Base-by-base conservation (phyloP, 371 early-diverging fungal genomes). In the Blakeslea trispora region DNA sequence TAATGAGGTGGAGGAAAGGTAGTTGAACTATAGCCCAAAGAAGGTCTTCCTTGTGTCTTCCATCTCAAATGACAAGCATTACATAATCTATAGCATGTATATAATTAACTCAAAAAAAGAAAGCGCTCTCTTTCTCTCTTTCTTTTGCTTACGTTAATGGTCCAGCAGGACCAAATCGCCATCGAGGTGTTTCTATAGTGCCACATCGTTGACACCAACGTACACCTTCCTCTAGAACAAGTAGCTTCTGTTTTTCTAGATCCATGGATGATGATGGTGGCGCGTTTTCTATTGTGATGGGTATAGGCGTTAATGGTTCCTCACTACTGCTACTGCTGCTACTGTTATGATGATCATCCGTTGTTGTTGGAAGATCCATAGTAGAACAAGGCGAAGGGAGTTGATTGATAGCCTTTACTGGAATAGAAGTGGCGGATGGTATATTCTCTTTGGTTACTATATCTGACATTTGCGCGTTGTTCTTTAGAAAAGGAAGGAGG, bases 51-150 rank as follows among this genome's bases (percentile, higher is more conserved):
- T 24, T 10, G 32, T 7, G 19, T 55, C 54, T 52, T 67, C 66
- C 72, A 77, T 35, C 64, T 55, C 18, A 74, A 46, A 28, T 72
- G 72, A 49, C 77, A 77, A 13, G 72, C 72, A 63, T 77, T 77
- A 51, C 77, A 77, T 19, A 77, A 54, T 28, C 77, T 77, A 51
- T n/a, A 8, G 15, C 5, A 45, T 15, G 24, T n/a, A 13, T 22
- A 13, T 17, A 24, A 35, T 21, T 53, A 53, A 23, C 37, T 11
- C 49, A 37, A 53, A 53, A 53, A 34, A 45, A 44, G 19, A 47
- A 48, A 17, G 42, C 37, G n/a, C n/a, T 32, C 22, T 6, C 31
- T 35, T 50, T 1, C 13, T 19, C 28, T 7, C 28, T 15, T 1
- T 21, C 10, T 28, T 0, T 5, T 47, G 6, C 41, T 63, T 63